Evolutionary conservation across 352 stramenopile species (phyloP), one percentile per base, ranked within the genome.

Genomic region (Pythium oligandrum): DNA sequence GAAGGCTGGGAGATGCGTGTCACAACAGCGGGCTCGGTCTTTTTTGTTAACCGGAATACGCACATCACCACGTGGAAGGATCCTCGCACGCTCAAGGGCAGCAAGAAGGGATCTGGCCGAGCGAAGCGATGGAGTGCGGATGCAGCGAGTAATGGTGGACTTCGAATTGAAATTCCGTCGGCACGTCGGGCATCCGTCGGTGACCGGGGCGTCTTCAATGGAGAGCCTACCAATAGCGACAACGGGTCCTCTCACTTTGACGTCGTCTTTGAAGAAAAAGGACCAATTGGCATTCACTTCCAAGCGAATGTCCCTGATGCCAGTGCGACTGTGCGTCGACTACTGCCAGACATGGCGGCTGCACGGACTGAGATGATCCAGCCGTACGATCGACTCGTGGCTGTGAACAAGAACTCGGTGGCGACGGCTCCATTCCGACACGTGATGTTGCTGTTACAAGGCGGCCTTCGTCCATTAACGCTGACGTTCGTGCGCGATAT

Each of bases 1-100:
- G 66, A 72, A 56, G 82, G 79, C 0, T 93, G 82, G 82, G 82
- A 93, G 53, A 93, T 93, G 82, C 78, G 79, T 0, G 82, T 89
- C 1, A 90, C 79, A 0, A 76, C 73, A 11, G 68, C 62, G 1
- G 82, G 82, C 33, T 66, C 71, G 1, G 82, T 93, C 1, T 93
- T 89, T 59, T 93, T 93, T 42, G 75, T 93, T 6, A 83, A 93
- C 43, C 73, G 75, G 44, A 78, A 79, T 42, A 88, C 78, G 2
- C 83, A 86, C 3, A 66, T 79, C 8, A 88, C 79, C 4, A 93
- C 82, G 3, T 93, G 82, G 82, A 72, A 75, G 32, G 82, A 93
- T 31, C 82, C 82, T 7, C 77, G 82, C 26, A 52, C 53, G n/a
- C 55, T 48, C 37, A 52, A 61, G 38, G 17, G 0, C 17, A 26